Conservation (phyloP, 2,329 filamentous ascomycete genomes). For the Trichoderma sp. region DNA sequence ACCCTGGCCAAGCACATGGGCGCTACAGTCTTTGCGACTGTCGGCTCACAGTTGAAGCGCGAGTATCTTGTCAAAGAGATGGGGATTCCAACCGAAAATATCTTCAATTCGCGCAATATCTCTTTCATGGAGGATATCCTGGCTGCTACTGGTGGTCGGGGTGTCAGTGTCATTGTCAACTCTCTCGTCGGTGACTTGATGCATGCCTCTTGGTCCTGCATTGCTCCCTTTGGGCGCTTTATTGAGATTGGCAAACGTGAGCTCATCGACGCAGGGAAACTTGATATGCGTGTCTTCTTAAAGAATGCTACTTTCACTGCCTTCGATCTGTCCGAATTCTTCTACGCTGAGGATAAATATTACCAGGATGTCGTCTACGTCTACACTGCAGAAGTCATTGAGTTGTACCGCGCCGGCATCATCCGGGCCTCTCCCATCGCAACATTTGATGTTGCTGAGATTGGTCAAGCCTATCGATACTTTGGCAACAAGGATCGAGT, state of each 20-base stretch:
- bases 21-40: constrained; percentile 31
- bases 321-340: constrained; percentile 23
- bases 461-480: constrained; percentile 22
- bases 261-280: not conserved
- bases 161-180: constrained; percentile 33
- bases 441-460: not conserved
- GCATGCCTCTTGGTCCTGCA: not conserved
- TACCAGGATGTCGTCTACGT: not conserved
- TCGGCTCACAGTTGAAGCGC: constrained; percentile 28
- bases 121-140: constrained; percentile 27
- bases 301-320: constrained; percentile 12
- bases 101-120: constrained; percentile 28
- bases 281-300: constrained; percentile 8
- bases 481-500: constrained; percentile 25
- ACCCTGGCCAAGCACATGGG: constrained; percentile 20
- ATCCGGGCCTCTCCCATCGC: not conserved
- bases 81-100: constrained; percentile 28
- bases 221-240: constrained; percentile 16
- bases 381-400: constrained; percentile 12
- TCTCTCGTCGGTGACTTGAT: constrained; percentile 22
- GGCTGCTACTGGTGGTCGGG: constrained; percentile 23
- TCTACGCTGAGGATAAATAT: not conserved
- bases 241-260: constrained; percentile 16
- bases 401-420: constrained; percentile 3
- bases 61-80: constrained; percentile 27